Base-by-base conservation (phyloP, 495 filamentous ascomycete genomes). In the Terfezia claveryi region DNA sequence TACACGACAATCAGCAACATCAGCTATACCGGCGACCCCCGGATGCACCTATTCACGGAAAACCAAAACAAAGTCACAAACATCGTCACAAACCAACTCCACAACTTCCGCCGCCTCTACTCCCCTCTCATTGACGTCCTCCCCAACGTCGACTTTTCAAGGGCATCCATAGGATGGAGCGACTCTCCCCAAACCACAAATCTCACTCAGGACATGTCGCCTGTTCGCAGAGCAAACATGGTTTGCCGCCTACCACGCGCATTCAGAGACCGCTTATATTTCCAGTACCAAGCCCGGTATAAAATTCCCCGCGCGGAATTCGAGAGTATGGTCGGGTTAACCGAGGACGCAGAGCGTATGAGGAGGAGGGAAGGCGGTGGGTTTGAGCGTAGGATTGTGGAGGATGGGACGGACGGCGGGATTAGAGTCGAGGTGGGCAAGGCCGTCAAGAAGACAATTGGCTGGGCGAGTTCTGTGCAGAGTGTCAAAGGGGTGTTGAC, bases 31-130 rank as follows among this genome's bases (percentile, higher is more conserved):
- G 91, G 91, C 36, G 91, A 98, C 64, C 83, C 88, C 17, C 83
- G 91, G 52, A 98, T 98, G 92, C 70, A 76, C 0, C 69, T 94
- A 16, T 80, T 79, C 4, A 81, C 84, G 2, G 91, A 98, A 67
- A 85, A 96, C 62, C 85, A 82, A n/a, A 74, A 79, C 58, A 98
- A 98, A 68, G 85, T 98, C 46, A 73, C 74, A 57, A 95, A 96
- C 65, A 98, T 98, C 59, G 87, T 98, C 16, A 78, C 77, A 17
- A 80, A 86, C 60, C 92, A 98, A 66, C 80, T 96, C 67, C 68
- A 80, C 36, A 86, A 93, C 66, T 96, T 98, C 73, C 76, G 91
- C 17, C 78, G 83, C 2, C 74, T 98, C 0, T 98, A 98, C 65
- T 77, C 79, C 27, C 89, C 89, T 1, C 74, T 96, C 38, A 84